Percentiles rank a stretch among this genome's conserved stretches.
phyloP scores from a whole-genome alignment of 2,329 filamentous ascomycete species.

The Hypomyces rosellus region DNA sequence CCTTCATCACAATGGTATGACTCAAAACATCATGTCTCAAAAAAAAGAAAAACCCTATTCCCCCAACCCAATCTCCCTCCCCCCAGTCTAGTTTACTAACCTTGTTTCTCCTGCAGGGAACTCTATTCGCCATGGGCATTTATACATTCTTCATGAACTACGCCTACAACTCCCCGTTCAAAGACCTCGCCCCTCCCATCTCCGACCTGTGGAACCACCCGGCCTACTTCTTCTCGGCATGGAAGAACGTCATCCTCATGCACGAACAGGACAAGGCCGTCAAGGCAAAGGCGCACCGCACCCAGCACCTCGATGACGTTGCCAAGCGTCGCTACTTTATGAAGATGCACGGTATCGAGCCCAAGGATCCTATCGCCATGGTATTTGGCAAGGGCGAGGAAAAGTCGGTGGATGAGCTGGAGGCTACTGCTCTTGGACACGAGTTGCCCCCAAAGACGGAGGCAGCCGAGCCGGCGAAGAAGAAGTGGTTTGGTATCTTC shows the following conservation, averaged over 20 bases:
- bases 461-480: conserved; percentile 35
- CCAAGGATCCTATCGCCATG: conserved; percentile 48
- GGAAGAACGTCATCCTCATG: conserved; percentile 67
- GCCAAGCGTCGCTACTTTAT: conserved; percentile 81
- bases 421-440: conserved; percentile 29
- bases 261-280: conserved; percentile 66
- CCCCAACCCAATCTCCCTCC: not conserved
- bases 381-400: conserved; percentile 34
- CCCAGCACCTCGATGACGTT: conserved; percentile 73
- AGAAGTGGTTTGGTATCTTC: conserved; percentile 83
- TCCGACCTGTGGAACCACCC: conserved; percentile 66
- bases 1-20: conserved; percentile 75
- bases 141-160: conserved; percentile 76
- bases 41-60: too few relatives aligned
- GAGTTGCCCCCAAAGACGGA: conserved; percentile 25
- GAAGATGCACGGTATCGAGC: conserved; percentile 75
- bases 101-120: conserved; percentile 40
- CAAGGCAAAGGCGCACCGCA: conserved; percentile 64
- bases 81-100: conserved; percentile 1
- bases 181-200: conserved; percentile 67
- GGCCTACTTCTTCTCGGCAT: conserved; percentile 56
- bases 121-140: conserved; percentile 61
- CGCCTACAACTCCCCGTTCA: conserved; percentile 69
- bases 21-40: too few relatives aligned
- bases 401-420: conserved; percentile 30